Conservation (phyloP, 2,329 filamentous ascomycete species). For the Beauveria brongniartii region DNA sequence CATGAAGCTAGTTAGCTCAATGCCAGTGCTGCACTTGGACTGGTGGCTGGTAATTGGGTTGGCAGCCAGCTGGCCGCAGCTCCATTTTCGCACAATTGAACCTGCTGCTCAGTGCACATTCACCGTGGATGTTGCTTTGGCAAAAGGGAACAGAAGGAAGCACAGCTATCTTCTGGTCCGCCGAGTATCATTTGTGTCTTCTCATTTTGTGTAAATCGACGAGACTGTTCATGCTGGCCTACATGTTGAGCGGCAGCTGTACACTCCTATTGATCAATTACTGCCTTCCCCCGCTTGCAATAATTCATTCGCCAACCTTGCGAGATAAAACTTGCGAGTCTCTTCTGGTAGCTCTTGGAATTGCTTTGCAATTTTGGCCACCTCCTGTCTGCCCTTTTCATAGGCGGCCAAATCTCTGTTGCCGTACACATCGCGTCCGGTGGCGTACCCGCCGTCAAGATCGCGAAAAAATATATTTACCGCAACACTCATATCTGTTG, state of each 20-base stretch:
- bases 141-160: not conserved
- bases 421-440: constrained; percentile 77
- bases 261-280: not conserved
- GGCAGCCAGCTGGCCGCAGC: not conserved
- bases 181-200: not conserved
- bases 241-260: too few species aligned
- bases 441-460: constrained; percentile 58
- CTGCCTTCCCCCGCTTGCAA: constrained; percentile 16
- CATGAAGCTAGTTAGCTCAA: not conserved
- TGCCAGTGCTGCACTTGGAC: not conserved
- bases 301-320: constrained; percentile 63
- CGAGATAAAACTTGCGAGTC: constrained; percentile 66
- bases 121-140: not conserved
- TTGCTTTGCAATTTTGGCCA: constrained; percentile 55
- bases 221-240: not conserved
- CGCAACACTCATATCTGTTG: constrained; percentile 56
- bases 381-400: constrained; percentile 68
- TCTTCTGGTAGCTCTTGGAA: constrained; percentile 59
- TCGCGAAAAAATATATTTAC: constrained; percentile 88
- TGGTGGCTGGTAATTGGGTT: not conserved
- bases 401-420: constrained; percentile 80
- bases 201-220: not conserved
- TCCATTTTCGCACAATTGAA: not conserved
- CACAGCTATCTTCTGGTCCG: not conserved
- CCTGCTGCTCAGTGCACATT: not conserved